phyloP scores from a whole-genome alignment of 257 asterid genomes.

The Solanum piurae region DNA sequence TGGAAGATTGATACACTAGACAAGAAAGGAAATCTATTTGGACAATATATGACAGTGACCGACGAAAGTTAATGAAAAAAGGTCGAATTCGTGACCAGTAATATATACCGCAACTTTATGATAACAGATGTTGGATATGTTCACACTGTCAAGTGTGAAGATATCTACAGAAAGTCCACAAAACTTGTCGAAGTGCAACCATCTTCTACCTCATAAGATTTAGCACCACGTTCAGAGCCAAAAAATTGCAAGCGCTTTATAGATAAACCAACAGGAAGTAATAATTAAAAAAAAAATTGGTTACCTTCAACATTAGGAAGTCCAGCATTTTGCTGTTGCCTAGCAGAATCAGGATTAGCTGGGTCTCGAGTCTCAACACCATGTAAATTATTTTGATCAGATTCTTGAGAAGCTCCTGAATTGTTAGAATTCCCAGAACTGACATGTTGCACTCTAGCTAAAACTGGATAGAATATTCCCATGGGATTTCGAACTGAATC shows the following conservation, averaged over 20 bases:
- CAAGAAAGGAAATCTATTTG: background rate
- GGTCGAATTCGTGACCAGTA: background rate
- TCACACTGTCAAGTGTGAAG: background rate
- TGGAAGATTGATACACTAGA: background rate
- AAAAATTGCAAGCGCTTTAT: background rate
- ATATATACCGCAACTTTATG: background rate
- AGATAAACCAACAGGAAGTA: background rate
- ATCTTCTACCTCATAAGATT: background rate
- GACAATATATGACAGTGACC: background rate
- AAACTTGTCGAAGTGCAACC: background rate
- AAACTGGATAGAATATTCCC: slow-evolving; percentile 66
- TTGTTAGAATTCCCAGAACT: slow-evolving; percentile 28
- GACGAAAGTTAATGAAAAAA: background rate
- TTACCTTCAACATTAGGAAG: slow-evolving; percentile 33
- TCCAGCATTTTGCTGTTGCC: slow-evolving; percentile 25
- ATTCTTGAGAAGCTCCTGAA: slow-evolving; percentile 34
- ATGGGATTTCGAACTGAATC: slow-evolving; percentile 61
- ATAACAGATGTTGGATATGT: background rate
- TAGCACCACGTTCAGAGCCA: background rate
- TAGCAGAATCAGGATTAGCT: slow-evolving; percentile 26
- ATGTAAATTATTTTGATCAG: slow-evolving; percentile 27
- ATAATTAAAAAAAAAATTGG: background rate
- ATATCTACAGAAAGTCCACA: background rate
- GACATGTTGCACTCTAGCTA: slow-evolving; percentile 64
- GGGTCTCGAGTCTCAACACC: slow-evolving; percentile 19